Base-by-base conservation (phyloP, 2,329 filamentous ascomycete species). In the Capronia epimyces region DNA sequence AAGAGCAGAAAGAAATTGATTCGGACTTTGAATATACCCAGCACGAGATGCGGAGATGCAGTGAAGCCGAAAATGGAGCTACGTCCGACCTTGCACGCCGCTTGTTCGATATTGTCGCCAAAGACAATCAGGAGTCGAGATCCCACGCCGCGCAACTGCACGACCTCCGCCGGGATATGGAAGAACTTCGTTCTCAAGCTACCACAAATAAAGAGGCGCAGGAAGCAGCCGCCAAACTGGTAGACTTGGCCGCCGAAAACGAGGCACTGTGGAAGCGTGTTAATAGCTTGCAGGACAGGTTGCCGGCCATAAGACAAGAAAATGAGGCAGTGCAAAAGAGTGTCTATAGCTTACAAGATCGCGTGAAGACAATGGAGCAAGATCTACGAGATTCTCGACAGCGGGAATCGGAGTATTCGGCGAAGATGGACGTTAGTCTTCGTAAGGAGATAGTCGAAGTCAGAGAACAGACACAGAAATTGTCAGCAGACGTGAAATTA, bases 1-100 rank as follows among this genome's bases (percentile, higher is more conserved):
- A 51, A 29, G 22, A 22, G 24, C 18, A 37, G 15, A 49, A 43
- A 2, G 37, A 39, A 10, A 32, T 49, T 13, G 44, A 56, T 16
- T 9, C 18, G 5, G 15, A 18, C 4, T 50, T 37, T 32, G 21
- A 49, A 8, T 21, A 21, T 13, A 24, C 43, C 25, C 42, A 49
- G 29, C 20, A 48, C 22, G 43, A 47, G 27, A 32, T 20, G n/a
- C 34, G 29, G 15, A 18, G 22, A 9, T 42, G 34, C n/a, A 16
- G 2, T 6, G 47, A 20, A 18, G 48, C 40, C 9, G 47, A 44
- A 31, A 25, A 39, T 24, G 4, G 15, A 1, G 27, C 40, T 18
- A 32, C 37, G 24, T 12, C 21, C 6, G 21, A 45, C 10, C 42
- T 53, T 15, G 34, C 49, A 13, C 43, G 36, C 7, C 31, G 52